Base-by-base conservation (phyloP, 2,329 filamentous ascomycete genomes). In the Periglandula ipomoeae region DNA sequence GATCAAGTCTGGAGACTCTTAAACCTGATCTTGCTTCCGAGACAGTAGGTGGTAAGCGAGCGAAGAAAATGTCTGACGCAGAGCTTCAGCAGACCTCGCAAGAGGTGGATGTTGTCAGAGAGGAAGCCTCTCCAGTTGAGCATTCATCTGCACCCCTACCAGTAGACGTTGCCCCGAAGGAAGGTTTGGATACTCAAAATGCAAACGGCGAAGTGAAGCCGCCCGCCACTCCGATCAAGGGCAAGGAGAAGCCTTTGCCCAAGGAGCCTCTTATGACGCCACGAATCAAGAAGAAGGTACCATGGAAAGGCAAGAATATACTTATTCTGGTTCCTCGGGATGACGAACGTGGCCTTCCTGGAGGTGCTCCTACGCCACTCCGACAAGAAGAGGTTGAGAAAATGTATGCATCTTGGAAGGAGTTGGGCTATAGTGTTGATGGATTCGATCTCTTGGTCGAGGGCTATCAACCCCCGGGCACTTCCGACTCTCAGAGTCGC, bases 271-370 rank as follows among this genome's bases (percentile, higher is more conserved):
- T 67, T 3, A 63, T 68, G 42, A 77, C 77, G 5, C 78, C 79
- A n/a, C 70, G 79, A 11, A 54, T 78, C 7, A 87, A 78, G 67
- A 89, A 86, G 63, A 87, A 84, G 66, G 72, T 90, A 2, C 74
- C 76, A 41, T 89, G 85, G 84, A 84, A 77, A 59, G 84, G 83
- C 50, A 89, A 88, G 68, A 82, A 79, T 51, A 87, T 88, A 47
- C 66, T 87, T 57, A 81, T 90, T 39, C 70, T 82, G 23, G 67
- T 90, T 19, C 87, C 86, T 5, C 70, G 76, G 41, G 81, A 87
- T 52, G 82, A 85, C 46, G 74, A 79, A 47, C 76, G 84, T 55
- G 84, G 84, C 19, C 71, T 75, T 39, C 70, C 71, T 1, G 78
- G 76, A 37, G 71, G 73, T 34, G 67, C 71, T 0, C 74, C 77